A percentile compares a stretch with the other conserved stretches of the same genome.
phyloP scores from a whole-genome alignment of 176 grass and related monocot species.

The Guadua angustifolia region DNA sequence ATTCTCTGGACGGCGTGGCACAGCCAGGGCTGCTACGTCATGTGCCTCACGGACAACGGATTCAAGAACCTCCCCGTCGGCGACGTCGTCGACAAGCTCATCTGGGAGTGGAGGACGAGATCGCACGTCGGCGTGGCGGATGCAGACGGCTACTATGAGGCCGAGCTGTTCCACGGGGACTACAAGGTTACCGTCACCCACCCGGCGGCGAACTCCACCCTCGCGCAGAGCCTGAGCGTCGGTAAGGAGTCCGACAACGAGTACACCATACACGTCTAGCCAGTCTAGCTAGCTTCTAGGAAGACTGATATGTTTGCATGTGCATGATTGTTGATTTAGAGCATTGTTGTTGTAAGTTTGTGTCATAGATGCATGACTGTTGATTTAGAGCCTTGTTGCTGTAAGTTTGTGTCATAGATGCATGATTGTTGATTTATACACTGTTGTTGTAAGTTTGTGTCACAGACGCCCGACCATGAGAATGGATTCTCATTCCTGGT shows the following conservation, averaged over 20 bases:
- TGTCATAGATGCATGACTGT: conserved; percentile 38
- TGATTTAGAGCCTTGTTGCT: conserved; percentile 35
- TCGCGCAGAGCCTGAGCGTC: conserved; percentile 61
- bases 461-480: conserved; percentile 46
- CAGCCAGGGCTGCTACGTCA: conserved; percentile 62
- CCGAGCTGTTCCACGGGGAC: conserved; percentile 72
- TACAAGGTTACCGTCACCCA: conserved; percentile 70
- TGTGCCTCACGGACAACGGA: conserved; percentile 88
- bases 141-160: conserved; percentile 56
- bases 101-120: conserved; percentile 58
- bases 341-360: conserved; percentile 21
- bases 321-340: conserved; percentile 41
- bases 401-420: neutral
- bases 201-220: conserved; percentile 54
- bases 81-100: conserved; percentile 74
- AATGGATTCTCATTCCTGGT: conserved; percentile 48
- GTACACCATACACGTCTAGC: conserved; percentile 57
- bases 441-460: conserved; percentile 19
- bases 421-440: conserved; percentile 40
- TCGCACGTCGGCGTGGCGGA: conserved; percentile 45
- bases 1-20: conserved; percentile 84
- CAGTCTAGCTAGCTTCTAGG: neutral
- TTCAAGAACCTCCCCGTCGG: conserved; percentile 79
- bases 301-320: conserved; percentile 11
- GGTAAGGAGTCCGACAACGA: conserved; percentile 44